Evolutionary conservation across 139 green algal genomes (phyloP), one percentile per base, ranked within the genome.

Genomic region (Tetraselmis striata): DNA sequence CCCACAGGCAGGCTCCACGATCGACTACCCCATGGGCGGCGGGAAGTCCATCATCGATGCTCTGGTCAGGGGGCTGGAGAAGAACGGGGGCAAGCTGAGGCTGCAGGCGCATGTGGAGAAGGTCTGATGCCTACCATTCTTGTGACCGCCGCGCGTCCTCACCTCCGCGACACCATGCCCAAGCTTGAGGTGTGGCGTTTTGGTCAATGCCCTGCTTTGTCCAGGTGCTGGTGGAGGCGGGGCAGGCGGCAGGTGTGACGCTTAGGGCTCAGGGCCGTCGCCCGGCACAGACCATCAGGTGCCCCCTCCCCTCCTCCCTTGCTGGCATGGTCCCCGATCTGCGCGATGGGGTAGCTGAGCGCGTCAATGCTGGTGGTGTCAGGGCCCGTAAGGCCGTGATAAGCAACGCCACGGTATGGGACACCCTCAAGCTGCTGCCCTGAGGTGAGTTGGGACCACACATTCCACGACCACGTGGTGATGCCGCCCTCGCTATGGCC

Each of bases 351-450:
- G 59, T 23, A 29, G 27, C 25, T 1, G 75, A 1, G 75, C 23
- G 27, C 27, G 18, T 32, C 75, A 78, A 79, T 28, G 76, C 76
- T 27, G 0, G 25, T 32, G 29, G 24, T 5, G 75, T 78, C 59
- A 81, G 87, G 0, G 92, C 94, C 0, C 58, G 80, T 0, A 92
- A 89, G 28, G 92, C 91, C 0, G 95, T 98, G 32, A 85, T 98
- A 23, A 92, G 84, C 84, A 98, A 98, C 80, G 95, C 95, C 25
- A 92, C 83, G 23, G 84, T 95, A 27, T 97, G 93, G 93, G 93
- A 96, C 82, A 97, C 93, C 1, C 87, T 87, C 67, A 84, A 85
- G 59, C 86, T 95, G 82, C 83, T 96, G 84, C 83, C 90, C 27
- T 29, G 45, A 67, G 45, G 45, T 67, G n/a, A n/a, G n/a, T n/a